Evolutionary conservation across 2,329 filamentous ascomycete species (phyloP).

Genomic region (Fusarium sp.): DNA sequence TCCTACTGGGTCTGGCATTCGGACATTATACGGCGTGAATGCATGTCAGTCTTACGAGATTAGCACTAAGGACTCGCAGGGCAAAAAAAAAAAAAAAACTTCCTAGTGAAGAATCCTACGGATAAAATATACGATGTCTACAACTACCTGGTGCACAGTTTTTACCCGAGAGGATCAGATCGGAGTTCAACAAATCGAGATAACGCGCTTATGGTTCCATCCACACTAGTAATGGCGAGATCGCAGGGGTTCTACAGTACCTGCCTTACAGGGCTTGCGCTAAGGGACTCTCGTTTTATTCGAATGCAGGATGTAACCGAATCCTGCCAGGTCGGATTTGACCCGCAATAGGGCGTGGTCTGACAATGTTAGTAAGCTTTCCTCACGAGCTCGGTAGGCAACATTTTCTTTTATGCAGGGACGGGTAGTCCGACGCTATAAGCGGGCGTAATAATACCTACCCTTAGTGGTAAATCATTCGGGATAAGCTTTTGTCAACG

Average conservation of each 20-base stretch:
- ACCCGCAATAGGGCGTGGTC: not conserved
- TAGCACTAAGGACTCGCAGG: constrained; percentile 1
- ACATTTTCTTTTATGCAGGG: not conserved
- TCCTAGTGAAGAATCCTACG: not conserved
- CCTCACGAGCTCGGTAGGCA: not conserved
- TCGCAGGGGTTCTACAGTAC: not conserved
- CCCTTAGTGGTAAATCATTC: not conserved
- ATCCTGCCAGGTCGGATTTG: not conserved
- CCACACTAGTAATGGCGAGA: constrained; percentile 3
- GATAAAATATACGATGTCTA: not conserved
- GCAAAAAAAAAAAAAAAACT: too few species aligned
- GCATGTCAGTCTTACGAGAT: not conserved
- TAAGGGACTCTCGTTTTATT: constrained; percentile 3
- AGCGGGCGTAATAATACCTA: not conserved
- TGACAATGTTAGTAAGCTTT: constrained; percentile 1
- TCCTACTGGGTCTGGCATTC: not conserved
- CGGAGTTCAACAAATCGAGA: not conserved
- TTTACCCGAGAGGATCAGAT: not conserved
- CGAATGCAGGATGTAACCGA: not conserved
- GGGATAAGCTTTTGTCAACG: not conserved
- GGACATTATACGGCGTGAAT: not conserved
- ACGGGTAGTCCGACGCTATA: not conserved
- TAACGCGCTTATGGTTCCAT: not conserved
- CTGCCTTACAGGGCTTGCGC: not conserved
- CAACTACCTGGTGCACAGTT: not conserved